Conservation (phyloP, 2,329 filamentous ascomycete genomes). For the Talaromyces funiculosus region DNA sequence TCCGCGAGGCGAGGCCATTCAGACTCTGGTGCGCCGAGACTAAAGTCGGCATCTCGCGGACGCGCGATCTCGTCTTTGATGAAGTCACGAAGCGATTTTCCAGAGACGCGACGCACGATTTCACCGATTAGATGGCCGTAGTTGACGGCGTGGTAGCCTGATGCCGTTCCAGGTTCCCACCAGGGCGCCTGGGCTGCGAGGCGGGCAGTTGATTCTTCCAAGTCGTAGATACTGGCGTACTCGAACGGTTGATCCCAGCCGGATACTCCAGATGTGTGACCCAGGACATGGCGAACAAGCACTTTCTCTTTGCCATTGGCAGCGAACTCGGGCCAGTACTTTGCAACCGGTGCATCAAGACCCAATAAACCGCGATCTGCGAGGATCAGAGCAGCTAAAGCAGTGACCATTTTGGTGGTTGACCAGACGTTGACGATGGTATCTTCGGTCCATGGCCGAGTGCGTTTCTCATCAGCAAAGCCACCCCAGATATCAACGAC, state of each 20-base stretch:
- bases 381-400: slow-evolving; percentile 36
- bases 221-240: slow-evolving; percentile 31
- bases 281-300: slow-evolving; percentile 37
- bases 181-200: slow-evolving; percentile 40
- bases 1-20: slow-evolving; percentile 40
- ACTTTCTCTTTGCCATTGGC: slow-evolving; percentile 39
- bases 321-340: slow-evolving; percentile 46
- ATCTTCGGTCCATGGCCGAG: slow-evolving; percentile 34
- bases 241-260: slow-evolving; percentile 31
- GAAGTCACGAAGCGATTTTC: slow-evolving; percentile 42
- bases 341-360: slow-evolving; percentile 33
- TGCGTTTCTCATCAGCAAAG: slow-evolving; percentile 26
- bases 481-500: slow-evolving; percentile 46
- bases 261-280: slow-evolving; percentile 35
- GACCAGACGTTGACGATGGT: slow-evolving; percentile 41
- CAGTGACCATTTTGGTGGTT: slow-evolving; percentile 35
- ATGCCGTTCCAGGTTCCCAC: slow-evolving; percentile 42
- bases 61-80: slow-evolving; percentile 38
- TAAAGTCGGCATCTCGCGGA: slow-evolving; percentile 44
- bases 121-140: slow-evolving; percentile 43
- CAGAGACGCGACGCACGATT: slow-evolving; percentile 38
- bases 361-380: slow-evolving; percentile 37
- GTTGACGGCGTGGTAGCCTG: slow-evolving; percentile 39
- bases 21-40: slow-evolving; percentile 39
- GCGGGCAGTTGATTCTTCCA: slow-evolving; percentile 23